Evolutionary conservation across 2,329 filamentous ascomycete genomes (phyloP), one percentile per base, ranked within the genome.

Genomic region (Meredithiella fracta): DNA sequence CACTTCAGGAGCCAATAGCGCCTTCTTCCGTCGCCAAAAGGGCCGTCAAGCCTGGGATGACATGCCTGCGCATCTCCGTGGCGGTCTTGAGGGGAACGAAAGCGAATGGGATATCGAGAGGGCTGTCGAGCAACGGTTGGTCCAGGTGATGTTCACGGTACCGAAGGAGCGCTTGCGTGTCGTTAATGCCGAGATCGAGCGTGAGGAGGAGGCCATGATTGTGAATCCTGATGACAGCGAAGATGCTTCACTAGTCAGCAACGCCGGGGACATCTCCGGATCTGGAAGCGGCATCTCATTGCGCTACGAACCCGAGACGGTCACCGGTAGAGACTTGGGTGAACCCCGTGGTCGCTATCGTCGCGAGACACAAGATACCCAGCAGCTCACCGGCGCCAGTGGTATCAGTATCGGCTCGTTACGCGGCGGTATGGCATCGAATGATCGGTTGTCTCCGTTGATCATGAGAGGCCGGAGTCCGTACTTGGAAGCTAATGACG

Each of bases 71-170:
- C 61, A 63, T n/a, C 62, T 62, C 8, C 54, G 52, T 14, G 60
- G 60, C 9, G 56, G 55, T 3, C 38, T 51, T 15, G 55, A 52
- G 14, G 52, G 34, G 6, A 70, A 71, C 31, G 80, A 84, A 56
- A 82, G 79, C 66, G 83, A 88, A 55, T 86, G 85, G 85, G 85
- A 89, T 62, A 79, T 90, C 40, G 85, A 90, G 65, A 73, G 76
- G 56, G 84, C 85, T 1, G 78, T 84, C 1, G 82, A 87, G 68
- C 77, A 77, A 58, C 70, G 84, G 22, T 72, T 86, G 7, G 85
- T 90, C 59, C 85, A 90, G 67, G 78, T 88, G 64, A 92, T 94
- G 79, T 97, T 95, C 67, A 96, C 91, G 0, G 88, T 96, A 59
- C 91, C 92, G 1, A 88, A 84, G 66, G 85, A 91, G 67, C 80